These are phyloP conservation scores for Boehmeria nivea DNA, from an alignment of 306 rosid species.

Conservation along the genomic window DNA sequence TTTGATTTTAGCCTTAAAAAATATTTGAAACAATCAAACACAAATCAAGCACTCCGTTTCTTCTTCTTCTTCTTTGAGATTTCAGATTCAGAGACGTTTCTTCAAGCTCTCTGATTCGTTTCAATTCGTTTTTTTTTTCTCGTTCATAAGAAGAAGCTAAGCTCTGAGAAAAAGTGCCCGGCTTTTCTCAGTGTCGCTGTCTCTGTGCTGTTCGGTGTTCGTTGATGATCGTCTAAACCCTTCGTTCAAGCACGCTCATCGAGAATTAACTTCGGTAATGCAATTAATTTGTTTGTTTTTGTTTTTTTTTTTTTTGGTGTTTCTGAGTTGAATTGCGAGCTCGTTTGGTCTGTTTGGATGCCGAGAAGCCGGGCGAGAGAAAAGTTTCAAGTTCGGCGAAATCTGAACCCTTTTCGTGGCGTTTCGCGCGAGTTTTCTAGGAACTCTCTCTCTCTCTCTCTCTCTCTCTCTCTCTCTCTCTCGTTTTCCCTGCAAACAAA, in stretches of 20 bases:
- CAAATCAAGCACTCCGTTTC: too few species aligned
- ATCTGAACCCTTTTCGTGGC: neutral
- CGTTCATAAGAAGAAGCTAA: too few species aligned
- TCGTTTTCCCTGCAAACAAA: slow-evolving; percentile 18
- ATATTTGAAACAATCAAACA: too few species aligned
- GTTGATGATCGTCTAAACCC: too few species aligned
- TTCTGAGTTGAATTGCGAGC: neutral
- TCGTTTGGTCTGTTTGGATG: slow-evolving; percentile 4
- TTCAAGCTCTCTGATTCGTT: too few species aligned
- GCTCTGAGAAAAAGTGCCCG: too few species aligned
- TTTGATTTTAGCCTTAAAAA: too few species aligned
- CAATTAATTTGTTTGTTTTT: neutral
- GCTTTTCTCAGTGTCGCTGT: neutral
- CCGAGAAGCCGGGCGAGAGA: slow-evolving; percentile 13
- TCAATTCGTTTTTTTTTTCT: too few species aligned
- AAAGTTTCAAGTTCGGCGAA: neutral
- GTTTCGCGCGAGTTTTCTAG: neutral
- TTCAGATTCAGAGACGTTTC: too few species aligned
- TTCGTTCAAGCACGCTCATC: too few species aligned
- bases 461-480: neutral
- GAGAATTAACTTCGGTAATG: too few species aligned
- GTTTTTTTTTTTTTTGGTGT: neutral
- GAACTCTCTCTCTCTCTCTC: neutral
- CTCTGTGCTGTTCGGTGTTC: neutral
- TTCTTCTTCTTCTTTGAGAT: too few species aligned